Evolutionary conservation across 129 eudicot genomes (phyloP), one percentile per base, ranked within the genome.

Genomic region (Flaveria bidentis): DNA sequence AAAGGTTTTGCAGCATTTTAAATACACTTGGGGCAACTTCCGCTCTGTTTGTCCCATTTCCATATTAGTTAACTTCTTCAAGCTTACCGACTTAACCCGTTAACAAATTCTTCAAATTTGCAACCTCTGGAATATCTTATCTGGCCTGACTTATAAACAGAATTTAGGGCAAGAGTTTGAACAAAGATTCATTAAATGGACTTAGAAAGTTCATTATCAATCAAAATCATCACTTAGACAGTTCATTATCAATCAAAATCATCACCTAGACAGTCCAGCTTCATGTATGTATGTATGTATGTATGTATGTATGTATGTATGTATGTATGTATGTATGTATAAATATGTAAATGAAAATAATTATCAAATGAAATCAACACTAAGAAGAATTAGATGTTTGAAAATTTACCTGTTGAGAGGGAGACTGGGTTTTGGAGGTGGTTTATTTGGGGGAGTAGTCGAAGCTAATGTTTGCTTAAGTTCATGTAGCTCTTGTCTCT

Each of bases 401-500:
- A 63, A 74, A 26, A 9, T 66, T 67, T 81, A 89, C 96, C 93
- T 76, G 90, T 53, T 45, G 84, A 45, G 75, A 73, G 62, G 84
- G 84, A 57, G 76, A 80, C 45, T 62, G 77, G 72, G 71, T 23
- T 77, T 82, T 85, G 6, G 83, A 72, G 68, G 39, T 70, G 9
- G 77, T 91, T 73, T 68, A 81, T 78, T 90, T 63, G 91, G 93
- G 42, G 90, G 93, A 80, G 91, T 84, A 78, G 78, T 87, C 13
- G 96, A 85, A 79, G 97, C 90, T 81, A 95, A 84, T 73, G 91
- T 82, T 83, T 89, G 95, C 82, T 95, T 95, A 69, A 91, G 91
- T 73, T 91, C 99, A 71, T 89, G 94, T 67, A 95, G 83, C 87
- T 95, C 99, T 71, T 91, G 99, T 65, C 99, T 82, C 83, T 95